phyloP scores from a whole-genome alignment of 305 asterid species.

The Nicotiana rustica region DNA sequence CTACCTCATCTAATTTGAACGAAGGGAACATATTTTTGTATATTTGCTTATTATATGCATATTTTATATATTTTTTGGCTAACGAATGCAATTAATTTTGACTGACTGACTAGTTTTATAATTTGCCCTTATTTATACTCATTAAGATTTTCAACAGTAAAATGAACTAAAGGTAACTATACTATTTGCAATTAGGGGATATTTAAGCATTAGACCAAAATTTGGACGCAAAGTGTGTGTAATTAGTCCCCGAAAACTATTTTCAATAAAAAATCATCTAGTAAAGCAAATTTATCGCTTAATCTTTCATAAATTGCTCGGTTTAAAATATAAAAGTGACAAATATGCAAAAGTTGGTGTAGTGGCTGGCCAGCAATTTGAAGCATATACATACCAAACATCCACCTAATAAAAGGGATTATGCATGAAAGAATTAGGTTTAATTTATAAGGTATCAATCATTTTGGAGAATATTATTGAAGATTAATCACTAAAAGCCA shows the following conservation, averaged over 20 bases:
- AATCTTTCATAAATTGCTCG: background rate
- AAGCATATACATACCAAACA: conserved; percentile 7
- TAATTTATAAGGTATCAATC: conserved; percentile 12
- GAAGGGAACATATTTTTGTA: too few relatives aligned
- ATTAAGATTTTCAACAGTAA: background rate
- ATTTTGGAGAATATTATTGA: conserved; percentile 30
- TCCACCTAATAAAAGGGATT: conserved; percentile 29
- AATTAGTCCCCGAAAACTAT: background rate
- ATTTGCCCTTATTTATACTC: background rate
- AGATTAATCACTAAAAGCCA: background rate
- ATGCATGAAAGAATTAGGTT: conserved; percentile 24
- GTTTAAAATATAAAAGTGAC: background rate
- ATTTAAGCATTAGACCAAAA: background rate
- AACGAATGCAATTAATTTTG: too few relatives aligned
- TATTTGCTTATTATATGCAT: too few relatives aligned
- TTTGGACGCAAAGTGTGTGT: background rate
- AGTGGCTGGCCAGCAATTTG: conserved; percentile 14
- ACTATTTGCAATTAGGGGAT: background rate
- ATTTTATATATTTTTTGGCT: too few relatives aligned
- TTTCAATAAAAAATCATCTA: background rate
- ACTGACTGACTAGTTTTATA: too few relatives aligned
- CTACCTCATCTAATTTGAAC: too few relatives aligned
- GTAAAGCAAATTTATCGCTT: background rate
- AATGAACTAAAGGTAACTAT: background rate
- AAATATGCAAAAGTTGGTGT: conserved; percentile 29